Evolutionary conservation across 1,284 basidiomycete species (phyloP), one percentile per base, ranked within the genome.

Genomic region (Sutorius eximius): DNA sequence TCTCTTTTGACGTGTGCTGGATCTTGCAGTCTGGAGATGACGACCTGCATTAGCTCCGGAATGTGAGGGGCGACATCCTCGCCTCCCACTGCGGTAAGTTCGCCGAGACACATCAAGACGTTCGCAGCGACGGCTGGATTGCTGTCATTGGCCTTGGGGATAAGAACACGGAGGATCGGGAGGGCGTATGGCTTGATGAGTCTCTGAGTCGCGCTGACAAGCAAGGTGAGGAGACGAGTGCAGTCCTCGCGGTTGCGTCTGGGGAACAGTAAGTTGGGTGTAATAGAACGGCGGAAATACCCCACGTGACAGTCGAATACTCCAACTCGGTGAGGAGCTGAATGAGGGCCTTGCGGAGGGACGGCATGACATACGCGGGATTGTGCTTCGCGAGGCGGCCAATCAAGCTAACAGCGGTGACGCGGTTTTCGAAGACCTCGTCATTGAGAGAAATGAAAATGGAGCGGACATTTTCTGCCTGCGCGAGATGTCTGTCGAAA

Each of bases 361-460:
- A 96, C 4, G 97, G 96, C 91, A 99, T 98, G 33, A 99, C 95
- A 75, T 98, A 98, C 36, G 97, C 97, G 0, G 97, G 97, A 66
- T 99, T 99, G 75, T 98, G 92, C 66, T 89, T 86, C 3, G 96
- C 93, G 27, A 99, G 82, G 29, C 97, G 87, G 3, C 97, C 97
- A 61, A 99, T 98, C 60, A 99, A 83, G 27, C 79, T 78, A 45
- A 99, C 94, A 4, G 96, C 96, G 12, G 91, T 87, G 45, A 95
- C 86, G 18, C 97, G 86, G 67, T 98, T 98, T 49, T 89, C 88
- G 73, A 97, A 98, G 8, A 91, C 89, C 68, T 99, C 97, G 66
- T 99, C 97, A 68, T 99, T 99, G 54, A 99, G 81, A 0, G 96
- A 98, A 60, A 99, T 95, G 74, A 99, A 99, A 16, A 99, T 78